Base-by-base conservation (phyloP, 78 protist species). In the Cyanophora paradoxa region DNA sequence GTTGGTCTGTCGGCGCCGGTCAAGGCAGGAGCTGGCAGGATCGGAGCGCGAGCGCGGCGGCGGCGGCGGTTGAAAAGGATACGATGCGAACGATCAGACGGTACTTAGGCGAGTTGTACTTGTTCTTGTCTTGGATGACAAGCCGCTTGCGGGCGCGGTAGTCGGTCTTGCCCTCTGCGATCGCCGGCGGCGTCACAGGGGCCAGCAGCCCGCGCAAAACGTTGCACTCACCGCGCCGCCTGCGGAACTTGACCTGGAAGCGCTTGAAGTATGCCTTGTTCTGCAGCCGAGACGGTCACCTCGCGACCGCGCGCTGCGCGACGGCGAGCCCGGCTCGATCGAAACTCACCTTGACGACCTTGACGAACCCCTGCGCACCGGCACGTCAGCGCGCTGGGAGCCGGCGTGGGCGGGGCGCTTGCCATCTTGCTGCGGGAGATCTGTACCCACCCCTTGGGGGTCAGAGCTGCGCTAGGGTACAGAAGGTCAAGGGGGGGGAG, bases 21-120 rank as follows among this genome's bases (percentile, higher is more conserved):
- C n/a, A n/a, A n/a, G n/a, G n/a, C n/a, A n/a, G n/a, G n/a, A n/a
- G n/a, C n/a, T n/a, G n/a, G n/a, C n/a, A n/a, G n/a, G n/a, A n/a
- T n/a, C n/a, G n/a, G n/a, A n/a, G n/a, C n/a, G n/a, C n/a, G n/a
- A n/a, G n/a, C n/a, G n/a, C n/a, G n/a, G n/a, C n/a, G n/a, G n/a
- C n/a, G n/a, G n/a, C n/a, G n/a, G n/a, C n/a, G n/a, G n/a, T n/a
- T n/a, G n/a, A n/a, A n/a, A n/a, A n/a, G n/a, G n/a, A n/a, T n/a
- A n/a, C n/a, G 86, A 90, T 28, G 78, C 99, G 97, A 48, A 95
- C 98, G 73, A 94, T 94, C 24, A 96, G 62, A 64, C 99, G 87
- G 97, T 94, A 93, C 90, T 93, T 95, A 76, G 97, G 97, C 63
- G 95, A 33, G 89, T 81, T 77, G 92, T 86, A 94, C 88, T 93